phyloP scores from a whole-genome alignment of 192 early-diverging fungal genomes.

The Coemansia sp. region DNA sequence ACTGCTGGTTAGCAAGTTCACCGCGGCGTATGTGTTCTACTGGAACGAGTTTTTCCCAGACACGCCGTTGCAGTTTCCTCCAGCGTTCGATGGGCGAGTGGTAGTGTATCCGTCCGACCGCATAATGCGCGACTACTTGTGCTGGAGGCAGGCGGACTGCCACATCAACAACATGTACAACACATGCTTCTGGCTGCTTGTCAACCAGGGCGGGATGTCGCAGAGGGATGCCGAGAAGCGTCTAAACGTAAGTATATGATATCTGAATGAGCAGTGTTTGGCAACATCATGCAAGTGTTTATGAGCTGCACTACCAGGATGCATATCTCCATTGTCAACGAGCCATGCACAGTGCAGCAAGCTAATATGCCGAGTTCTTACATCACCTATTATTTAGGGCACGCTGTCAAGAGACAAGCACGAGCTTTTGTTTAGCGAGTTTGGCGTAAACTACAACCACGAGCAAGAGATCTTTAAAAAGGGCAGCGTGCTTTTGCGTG shows the following conservation, averaged over 20 bases:
- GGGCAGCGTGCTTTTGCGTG: slow-evolving; percentile 79
- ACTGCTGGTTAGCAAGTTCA: slow-evolving; percentile 84
- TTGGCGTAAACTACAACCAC: slow-evolving; percentile 89
- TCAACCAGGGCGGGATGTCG: slow-evolving; percentile 68
- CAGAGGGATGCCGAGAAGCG: slow-evolving; percentile 75
- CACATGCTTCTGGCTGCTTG: slow-evolving; percentile 92
- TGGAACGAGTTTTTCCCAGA: slow-evolving; percentile 80
- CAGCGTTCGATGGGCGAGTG: slow-evolving; percentile 89
- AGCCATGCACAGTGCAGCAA: background rate
- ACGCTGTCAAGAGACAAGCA: slow-evolving; percentile 90
- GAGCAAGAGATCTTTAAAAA: slow-evolving; percentile 85
- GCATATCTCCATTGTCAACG: background rate
- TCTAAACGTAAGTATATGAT: slow-evolving; percentile 62
- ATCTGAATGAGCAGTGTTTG: background rate
- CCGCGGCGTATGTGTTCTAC: slow-evolving; percentile 80
- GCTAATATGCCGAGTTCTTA: background rate
- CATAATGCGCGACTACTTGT: slow-evolving; percentile 89
- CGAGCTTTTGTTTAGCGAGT: slow-evolving; percentile 85
- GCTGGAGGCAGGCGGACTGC: slow-evolving; percentile 95
- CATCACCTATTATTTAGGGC: slow-evolving; percentile 60
- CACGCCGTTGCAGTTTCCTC: slow-evolving; percentile 70
- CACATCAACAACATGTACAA: slow-evolving; percentile 98
- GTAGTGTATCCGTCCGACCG: slow-evolving; percentile 85
- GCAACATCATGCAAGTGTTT: slow-evolving; percentile 1
- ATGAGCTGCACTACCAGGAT: slow-evolving; percentile 8